These are phyloP conservation scores for Corrigiola litoralis DNA, from an alignment of 179 eudicot genomes.

Conservation along the genomic window DNA sequence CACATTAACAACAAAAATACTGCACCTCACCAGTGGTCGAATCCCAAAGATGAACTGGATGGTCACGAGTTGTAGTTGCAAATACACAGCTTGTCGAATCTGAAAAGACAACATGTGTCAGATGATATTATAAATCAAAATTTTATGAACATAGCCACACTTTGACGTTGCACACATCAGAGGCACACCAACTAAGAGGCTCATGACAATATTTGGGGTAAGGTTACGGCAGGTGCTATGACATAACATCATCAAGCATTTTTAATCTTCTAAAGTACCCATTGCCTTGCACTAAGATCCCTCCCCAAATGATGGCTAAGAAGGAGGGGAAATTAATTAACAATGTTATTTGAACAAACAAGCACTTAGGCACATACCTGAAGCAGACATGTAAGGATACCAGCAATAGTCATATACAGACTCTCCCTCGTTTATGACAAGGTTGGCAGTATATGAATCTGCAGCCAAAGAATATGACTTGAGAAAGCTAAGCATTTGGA, in stretches of 20 bases:
- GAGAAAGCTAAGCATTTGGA: constrained; percentile 3
- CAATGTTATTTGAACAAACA: neutral
- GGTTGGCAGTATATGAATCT: constrained; percentile 75
- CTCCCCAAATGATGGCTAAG: no score
- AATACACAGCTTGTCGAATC: constrained; percentile 85
- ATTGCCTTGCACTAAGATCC: neutral
- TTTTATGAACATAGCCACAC: neutral
- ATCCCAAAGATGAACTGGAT: constrained; percentile 99
- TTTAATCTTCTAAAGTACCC: neutral
- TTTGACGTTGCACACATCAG: neutral
- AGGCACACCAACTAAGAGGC: neutral
- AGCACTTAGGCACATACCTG: constrained; percentile 45
- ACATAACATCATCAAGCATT: neutral
- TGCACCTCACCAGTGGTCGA: constrained; percentile 91
- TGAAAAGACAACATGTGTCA: constrained; percentile 24
- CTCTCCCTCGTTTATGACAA: constrained; percentile 76
- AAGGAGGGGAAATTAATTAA: neutral
- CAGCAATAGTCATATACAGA: constrained; percentile 92
- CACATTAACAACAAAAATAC: constrained; percentile 15
- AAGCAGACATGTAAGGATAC: constrained; percentile 94
- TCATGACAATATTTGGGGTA: neutral
- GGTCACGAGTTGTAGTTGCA: constrained; percentile 92
- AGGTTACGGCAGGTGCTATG: neutral
- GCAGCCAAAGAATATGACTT: constrained; percentile 21
- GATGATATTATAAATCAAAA: neutral